Conservation (phyloP, 2,329 filamentous ascomycete genomes). For the Sphaerulina populicola region DNA sequence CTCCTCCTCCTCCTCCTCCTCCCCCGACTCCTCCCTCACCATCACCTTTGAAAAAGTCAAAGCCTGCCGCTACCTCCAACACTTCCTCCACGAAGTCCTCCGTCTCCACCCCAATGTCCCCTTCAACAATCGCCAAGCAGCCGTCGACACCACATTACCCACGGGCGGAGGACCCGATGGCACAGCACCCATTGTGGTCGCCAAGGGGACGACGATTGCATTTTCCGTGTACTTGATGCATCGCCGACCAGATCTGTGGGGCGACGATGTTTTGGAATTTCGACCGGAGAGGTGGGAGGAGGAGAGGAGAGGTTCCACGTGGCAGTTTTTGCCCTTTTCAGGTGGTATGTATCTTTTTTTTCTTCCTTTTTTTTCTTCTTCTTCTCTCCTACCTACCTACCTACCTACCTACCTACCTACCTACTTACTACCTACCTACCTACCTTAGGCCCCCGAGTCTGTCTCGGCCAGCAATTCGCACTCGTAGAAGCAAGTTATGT, state of each 20-base stretch:
- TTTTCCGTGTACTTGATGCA: constrained; percentile 46
- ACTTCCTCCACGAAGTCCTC: constrained; percentile 57
- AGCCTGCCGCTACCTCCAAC: constrained; percentile 35
- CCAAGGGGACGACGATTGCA: constrained; percentile 40
- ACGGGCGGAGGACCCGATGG: constrained; percentile 44
- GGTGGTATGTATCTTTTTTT: constrained; percentile 19
- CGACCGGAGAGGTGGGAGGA: constrained; percentile 42
- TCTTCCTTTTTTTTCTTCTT: no score
- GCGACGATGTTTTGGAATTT: constrained; percentile 43
- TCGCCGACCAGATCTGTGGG: constrained; percentile 42
- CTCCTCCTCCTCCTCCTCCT: not conserved
- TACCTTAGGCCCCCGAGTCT: constrained; percentile 16
- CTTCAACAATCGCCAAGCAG: constrained; percentile 45
- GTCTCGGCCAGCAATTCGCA: constrained; percentile 58
- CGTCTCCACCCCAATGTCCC: constrained; percentile 50
- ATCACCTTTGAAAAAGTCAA: constrained; percentile 24
- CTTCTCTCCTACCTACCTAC: no score
- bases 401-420: no score
- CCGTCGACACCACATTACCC: constrained; percentile 45
- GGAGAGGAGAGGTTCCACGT: constrained; percentile 26
- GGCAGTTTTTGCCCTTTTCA: constrained; percentile 34
- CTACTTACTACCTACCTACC: no score
- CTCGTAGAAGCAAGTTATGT: constrained; percentile 68
- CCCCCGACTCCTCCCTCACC: not conserved
- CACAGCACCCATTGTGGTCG: constrained; percentile 43